Evolutionary conservation across 2,329 filamentous ascomycete species (phyloP).

Genomic region (Aureobasidium sp.): DNA sequence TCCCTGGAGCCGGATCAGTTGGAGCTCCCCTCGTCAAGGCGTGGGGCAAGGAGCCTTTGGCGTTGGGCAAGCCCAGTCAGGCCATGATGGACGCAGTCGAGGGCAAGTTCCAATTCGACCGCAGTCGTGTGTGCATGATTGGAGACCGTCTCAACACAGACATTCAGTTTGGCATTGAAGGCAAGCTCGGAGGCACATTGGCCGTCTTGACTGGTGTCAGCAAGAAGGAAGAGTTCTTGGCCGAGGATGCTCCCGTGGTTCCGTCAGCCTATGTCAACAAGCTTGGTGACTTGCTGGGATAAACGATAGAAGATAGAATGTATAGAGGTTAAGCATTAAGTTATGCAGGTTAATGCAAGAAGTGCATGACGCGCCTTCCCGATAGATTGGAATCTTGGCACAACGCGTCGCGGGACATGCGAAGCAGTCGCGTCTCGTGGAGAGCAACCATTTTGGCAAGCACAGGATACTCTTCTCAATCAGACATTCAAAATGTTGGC

Average conservation of each 20-base stretch:
- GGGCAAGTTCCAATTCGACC: conserved; percentile 86
- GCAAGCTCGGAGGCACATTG: conserved; percentile 81
- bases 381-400: background rate
- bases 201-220: conserved; percentile 86
- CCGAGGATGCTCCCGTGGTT: conserved; percentile 58
- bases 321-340: background rate
- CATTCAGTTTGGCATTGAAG: conserved; percentile 90
- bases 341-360: background rate
- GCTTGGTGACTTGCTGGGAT: conserved; percentile 62
- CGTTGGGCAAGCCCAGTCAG: conserved; percentile 89
- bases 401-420: background rate
- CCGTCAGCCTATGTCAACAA: conserved; percentile 80
- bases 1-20: conserved; percentile 84
- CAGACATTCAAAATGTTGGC: conserved; percentile 18
- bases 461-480: background rate
- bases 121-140: conserved; percentile 85
- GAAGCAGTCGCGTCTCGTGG: background rate
- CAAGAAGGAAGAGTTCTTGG: conserved; percentile 76
- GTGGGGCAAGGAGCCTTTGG: conserved; percentile 58
- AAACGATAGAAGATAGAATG: conserved; percentile 1
- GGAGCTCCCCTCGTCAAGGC: conserved; percentile 66
- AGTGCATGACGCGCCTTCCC: background rate
- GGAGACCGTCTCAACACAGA: conserved; percentile 92
- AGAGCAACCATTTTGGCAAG: background rate
- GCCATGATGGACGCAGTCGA: conserved; percentile 99